Evolutionary conservation across 176 grass and related monocot species (phyloP).

Genomic region (Puya raimondii): DNA sequence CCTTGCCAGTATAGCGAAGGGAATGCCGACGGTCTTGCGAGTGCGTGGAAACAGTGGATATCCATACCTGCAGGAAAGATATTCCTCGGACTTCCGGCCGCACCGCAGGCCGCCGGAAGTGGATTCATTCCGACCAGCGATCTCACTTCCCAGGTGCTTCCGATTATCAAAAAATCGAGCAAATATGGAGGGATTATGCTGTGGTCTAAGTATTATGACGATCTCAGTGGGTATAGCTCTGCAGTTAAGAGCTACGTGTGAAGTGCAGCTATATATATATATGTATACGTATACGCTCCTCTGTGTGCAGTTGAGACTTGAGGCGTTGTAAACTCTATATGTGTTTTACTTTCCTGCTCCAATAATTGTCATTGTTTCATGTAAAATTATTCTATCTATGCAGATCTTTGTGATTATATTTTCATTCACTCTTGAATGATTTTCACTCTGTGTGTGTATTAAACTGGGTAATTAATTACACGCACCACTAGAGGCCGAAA

Average conservation of each 20-base stretch:
- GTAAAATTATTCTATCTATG: no score
- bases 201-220: constrained; percentile 62
- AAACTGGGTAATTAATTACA: no score
- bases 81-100: constrained; percentile 55
- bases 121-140: constrained; percentile 41
- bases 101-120: constrained; percentile 41
- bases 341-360: no score
- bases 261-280: not conserved
- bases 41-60: constrained; percentile 51
- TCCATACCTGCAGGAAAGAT: constrained; percentile 26
- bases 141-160: constrained; percentile 34
- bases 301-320: no score
- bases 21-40: constrained; percentile 14
- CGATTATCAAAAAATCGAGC: constrained; percentile 27
- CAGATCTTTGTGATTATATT: no score
- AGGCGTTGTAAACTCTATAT: no score
- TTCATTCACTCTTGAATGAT: no score
- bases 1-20: constrained; percentile 19
- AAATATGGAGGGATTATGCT: constrained; percentile 77
- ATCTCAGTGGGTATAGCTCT: constrained; percentile 42
- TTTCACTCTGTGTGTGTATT: no score
- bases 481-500: no score
- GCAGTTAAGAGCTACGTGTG: constrained; percentile 34
- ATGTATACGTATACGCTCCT: not conserved
- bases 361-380: no score